These are phyloP conservation scores for Teratosphaeriaceae sp. DNA, from an alignment of 2,329 filamentous ascomycete genomes.

Conservation along the genomic window DNA sequence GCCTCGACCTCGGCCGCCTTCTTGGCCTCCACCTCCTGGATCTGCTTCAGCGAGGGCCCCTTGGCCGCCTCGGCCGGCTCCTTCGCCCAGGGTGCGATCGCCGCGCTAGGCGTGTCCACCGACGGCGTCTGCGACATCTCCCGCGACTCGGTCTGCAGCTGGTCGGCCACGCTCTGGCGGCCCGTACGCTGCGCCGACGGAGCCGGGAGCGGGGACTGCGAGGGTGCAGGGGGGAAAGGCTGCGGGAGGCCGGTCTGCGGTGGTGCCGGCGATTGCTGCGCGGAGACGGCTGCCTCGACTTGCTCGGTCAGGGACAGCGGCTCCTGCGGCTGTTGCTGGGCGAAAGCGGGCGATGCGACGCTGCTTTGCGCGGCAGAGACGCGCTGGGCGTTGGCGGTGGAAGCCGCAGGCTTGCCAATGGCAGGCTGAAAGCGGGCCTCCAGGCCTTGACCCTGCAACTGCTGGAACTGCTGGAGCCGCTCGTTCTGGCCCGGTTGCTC, in stretches of 20 bases:
- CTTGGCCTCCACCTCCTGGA: constrained; percentile 90
- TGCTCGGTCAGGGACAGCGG: constrained; percentile 72
- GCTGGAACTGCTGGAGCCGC: constrained; percentile 76
- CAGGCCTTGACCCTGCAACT: constrained; percentile 51
- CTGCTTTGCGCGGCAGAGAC: constrained; percentile 16
- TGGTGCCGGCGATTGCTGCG: constrained; percentile 50
- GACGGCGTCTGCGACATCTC: constrained; percentile 75
- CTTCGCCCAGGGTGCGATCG: constrained; percentile 92
- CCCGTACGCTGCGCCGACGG: constrained; percentile 75
- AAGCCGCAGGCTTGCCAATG: constrained; percentile 9
- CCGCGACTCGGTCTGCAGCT: constrained; percentile 55
- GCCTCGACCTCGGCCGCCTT: constrained; percentile 89
- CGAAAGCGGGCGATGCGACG: constrained; percentile 12
- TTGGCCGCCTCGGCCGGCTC: constrained; percentile 66
- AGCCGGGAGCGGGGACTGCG: constrained; percentile 75
- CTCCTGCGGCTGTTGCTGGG: constrained; percentile 28
- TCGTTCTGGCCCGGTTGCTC: constrained; percentile 47
- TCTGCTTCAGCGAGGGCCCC: constrained; percentile 90
- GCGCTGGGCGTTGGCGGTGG: constrained; percentile 10
- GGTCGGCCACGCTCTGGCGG: constrained; percentile 75
- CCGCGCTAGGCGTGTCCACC: constrained; percentile 57
- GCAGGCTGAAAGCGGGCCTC: constrained; percentile 15
- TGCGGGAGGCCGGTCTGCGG: constrained; percentile 61
- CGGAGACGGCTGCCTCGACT: constrained; percentile 66
- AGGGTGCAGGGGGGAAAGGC: constrained; percentile 62